Percentiles rank a stretch among this genome's conserved stretches.
These are phyloP conservation scores for Aspergillus sergii DNA, from an alignment of 2,329 filamentous ascomycete species.

Conservation along the genomic window DNA sequence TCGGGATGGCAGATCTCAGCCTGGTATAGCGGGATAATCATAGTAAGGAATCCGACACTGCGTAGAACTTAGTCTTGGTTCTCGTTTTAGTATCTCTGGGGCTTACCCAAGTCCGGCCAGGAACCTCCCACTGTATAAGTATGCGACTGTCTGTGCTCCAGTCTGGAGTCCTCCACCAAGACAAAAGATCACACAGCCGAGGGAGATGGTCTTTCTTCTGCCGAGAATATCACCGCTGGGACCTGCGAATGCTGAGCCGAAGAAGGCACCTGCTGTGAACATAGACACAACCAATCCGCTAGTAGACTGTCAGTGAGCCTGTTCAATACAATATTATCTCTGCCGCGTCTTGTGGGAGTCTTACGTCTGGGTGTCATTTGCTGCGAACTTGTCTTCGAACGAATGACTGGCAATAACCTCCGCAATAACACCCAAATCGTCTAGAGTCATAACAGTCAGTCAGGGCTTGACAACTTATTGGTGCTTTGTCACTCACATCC, in stretches of 20 bases:
- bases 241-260: conserved; percentile 68
- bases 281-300: conserved; percentile 74
- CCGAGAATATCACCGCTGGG: conserved; percentile 66
- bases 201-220: conserved; percentile 70
- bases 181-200: conserved; percentile 71
- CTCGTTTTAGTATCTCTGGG: not conserved
- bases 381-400: conserved; percentile 35
- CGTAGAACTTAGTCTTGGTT: conserved; percentile 38
- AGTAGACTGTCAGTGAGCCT: not conserved
- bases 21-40: conserved; percentile 74
- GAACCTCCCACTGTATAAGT: conserved; percentile 70
- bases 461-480: not conserved
- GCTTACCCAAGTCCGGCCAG: conserved; percentile 59
- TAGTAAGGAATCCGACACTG: conserved; percentile 62
- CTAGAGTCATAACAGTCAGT: conserved; percentile 21
- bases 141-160: conserved; percentile 61
- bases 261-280: conserved; percentile 76
- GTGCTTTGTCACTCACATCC: conserved; percentile 45
- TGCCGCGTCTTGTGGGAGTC: conserved; percentile 6
- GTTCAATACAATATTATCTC: not conserved
- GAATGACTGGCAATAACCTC: conserved; percentile 53
- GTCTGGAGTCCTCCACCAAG: conserved; percentile 75
- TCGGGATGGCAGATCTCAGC: conserved; percentile 77
- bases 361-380: conserved; percentile 35
- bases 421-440: conserved; percentile 63